Base-by-base conservation (phyloP, 2,329 filamentous ascomycete species). In the Clathrospora elynae region DNA sequence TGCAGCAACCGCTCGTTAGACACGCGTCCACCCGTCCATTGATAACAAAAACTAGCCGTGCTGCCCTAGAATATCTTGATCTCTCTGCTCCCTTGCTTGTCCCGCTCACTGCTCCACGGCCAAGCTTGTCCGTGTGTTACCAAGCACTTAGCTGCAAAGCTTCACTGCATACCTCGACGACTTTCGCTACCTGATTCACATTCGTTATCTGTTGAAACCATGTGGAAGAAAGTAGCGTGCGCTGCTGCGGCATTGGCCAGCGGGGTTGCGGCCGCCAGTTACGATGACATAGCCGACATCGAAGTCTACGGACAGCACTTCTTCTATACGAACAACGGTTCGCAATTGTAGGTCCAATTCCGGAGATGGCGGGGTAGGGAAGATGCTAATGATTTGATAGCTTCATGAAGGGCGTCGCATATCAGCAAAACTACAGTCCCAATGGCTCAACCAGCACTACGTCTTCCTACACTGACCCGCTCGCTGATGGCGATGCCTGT, bases 361-460 rank as follows among this genome's bases (percentile, higher is more conserved):
- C 12, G 13, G 12, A 22, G 4, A 5, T 6, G 13, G n/a, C 10
- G 7, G 11, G 6, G 18, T 13, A 32, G 26, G 22, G 11, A 6
- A 25, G 8, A 24, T 35, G 26, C 38, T 57, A 35, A 57, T 35
- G 24, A 44, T 24, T 5, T 25, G 19, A 16, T 39, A 82, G 80
- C 75, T 93, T 83, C 78, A 87, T 97, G 68, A 88, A 86, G 71
- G 93, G 93, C 74, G 80, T 99, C 58, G 93, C 93, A 55, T 99
- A 99, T 76, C 93, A 99, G 78, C 83, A 68, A 67, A 76, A 71
- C 60, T 69, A 65, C 50, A 42, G 32, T 16, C 54, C 60, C 34
- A 58, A 62, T 24, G 55, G 59, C 43, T 58, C 55, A 11, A 50
- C 55, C 30, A 51, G 45, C 42, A 23, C 53, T 23, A 71, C 71